Conservation (phyloP, 2,329 filamentous ascomycete genomes). For the Colletotrichum orbiculare region DNA sequence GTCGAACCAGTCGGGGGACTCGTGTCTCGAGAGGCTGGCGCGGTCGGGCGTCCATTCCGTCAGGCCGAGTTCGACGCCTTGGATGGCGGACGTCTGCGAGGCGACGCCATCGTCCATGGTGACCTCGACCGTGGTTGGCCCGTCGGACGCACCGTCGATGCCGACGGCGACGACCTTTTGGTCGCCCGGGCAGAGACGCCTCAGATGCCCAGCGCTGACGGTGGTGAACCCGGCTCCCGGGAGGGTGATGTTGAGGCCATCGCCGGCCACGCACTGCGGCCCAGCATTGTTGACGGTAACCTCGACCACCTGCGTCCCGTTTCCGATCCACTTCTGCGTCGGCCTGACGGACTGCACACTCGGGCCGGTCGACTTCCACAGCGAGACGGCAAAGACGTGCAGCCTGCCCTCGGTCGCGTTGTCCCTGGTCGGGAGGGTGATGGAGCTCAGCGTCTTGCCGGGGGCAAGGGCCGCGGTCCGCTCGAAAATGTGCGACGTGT, state of each 20-base stretch:
- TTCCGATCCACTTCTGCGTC: constrained; percentile 54
- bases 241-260: constrained; percentile 44
- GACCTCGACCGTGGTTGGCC: constrained; percentile 38
- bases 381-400: constrained; percentile 55
- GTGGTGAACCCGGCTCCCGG: constrained; percentile 53
- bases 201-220: constrained; percentile 52
- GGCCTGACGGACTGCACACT: constrained; percentile 53
- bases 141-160: constrained; percentile 44
- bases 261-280: constrained; percentile 46
- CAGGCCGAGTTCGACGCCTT: constrained; percentile 47
- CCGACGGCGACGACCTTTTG: constrained; percentile 53
- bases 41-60: constrained; percentile 48
- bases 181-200: constrained; percentile 56
- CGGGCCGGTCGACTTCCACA: constrained; percentile 43
- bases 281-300: constrained; percentile 51
- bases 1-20: constrained; percentile 64
- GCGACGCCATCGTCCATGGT: constrained; percentile 37
- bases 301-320: constrained; percentile 53
- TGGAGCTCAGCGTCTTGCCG: constrained; percentile 50
- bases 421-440: constrained; percentile 53
- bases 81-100: constrained; percentile 36
- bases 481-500: constrained; percentile 58
- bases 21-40: constrained; percentile 50
- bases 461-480: constrained; percentile 50
- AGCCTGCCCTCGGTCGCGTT: constrained; percentile 50